Base-by-base conservation (phyloP, 345 rosid species). In the Salix exigua region DNA sequence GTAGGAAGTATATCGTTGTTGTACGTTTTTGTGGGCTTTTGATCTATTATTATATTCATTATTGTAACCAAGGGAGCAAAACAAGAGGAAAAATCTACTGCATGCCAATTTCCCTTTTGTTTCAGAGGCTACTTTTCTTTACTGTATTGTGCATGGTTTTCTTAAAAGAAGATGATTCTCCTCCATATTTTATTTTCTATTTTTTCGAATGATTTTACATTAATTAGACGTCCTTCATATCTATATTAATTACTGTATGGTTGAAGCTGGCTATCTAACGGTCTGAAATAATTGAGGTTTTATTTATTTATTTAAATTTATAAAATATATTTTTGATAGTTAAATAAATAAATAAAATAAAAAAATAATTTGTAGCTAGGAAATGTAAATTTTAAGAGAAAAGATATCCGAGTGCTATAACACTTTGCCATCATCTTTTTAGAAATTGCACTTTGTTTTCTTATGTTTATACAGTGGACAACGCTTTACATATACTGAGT, bases 81-180 rank as follows among this genome's bases (percentile, higher is more conserved):
- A 33, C 18, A 25, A 31, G 44, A 46, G 9, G 42, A 68, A 38
- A 76, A 30, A 69, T 37, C 42, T 50, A 48, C 55, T 46, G n/a
- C n/a, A n/a, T n/a, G 19, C 70, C 75, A 38, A 37, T 73, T 75
- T 60, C 48, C 75, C 73, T 71, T 76, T 71, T 72, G 75, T 68
- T 77, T 80, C 77, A 46, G 76, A 61, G 84, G 72, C 83, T 84
- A 78, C 71, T 61, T 31, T 75, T 71, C 40, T 82, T 85, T 83
- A 83, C 80, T 87, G 88, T 89, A 87, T 79, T 81, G 72, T 74
- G 81, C 84, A 82, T 91, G 90, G 85, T 87, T 91, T 91, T 89
- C 90, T 88, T 83, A 86, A 88, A 89, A 88, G 90, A 88, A 87
- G 89, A 86, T 85, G 76, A 81, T 79, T 85, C 84, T 82, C 82